Evolutionary conservation across 768 basidiomycete species (phyloP).

Genomic region (Leucosporidium yakuticum): DNA sequence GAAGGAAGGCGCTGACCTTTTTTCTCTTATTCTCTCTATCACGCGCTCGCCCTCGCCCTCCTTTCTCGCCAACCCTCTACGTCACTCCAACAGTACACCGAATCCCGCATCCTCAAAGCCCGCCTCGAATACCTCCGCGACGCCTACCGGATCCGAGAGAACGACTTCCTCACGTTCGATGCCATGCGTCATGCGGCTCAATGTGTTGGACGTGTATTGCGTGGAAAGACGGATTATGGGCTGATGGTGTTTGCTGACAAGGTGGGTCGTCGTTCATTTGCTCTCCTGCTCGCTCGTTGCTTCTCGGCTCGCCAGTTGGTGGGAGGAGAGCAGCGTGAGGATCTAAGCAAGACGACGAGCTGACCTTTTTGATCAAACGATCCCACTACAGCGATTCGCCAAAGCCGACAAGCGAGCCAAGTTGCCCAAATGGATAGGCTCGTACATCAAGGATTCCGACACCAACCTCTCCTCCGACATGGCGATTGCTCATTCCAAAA

Average conservation of each 20-base stretch:
- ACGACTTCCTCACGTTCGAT: slow-evolving; percentile 97
- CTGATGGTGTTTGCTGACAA: slow-evolving; percentile 99
- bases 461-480: slow-evolving; percentile 91
- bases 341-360: neutral
- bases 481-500: slow-evolving; percentile 55
- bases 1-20: too few relatives aligned
- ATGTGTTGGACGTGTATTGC: slow-evolving; percentile 92
- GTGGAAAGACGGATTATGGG: slow-evolving; percentile 99
- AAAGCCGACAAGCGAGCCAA: slow-evolving; percentile 89
- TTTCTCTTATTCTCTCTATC: neutral
- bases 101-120: slow-evolving; percentile 93
- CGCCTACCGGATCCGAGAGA: slow-evolving; percentile 94
- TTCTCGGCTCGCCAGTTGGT: neutral
- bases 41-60: neutral
- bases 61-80: slow-evolving; percentile 62
- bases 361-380: neutral
- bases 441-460: slow-evolving; percentile 96
- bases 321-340: too few relatives aligned
- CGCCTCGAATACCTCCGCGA: slow-evolving; percentile 96
- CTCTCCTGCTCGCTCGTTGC: neutral
- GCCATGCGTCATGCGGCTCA: slow-evolving; percentile 99
- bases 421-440: slow-evolving; percentile 97
- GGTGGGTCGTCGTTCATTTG: slow-evolving; percentile 48
- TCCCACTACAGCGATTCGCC: slow-evolving; percentile 65
- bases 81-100: slow-evolving; percentile 73